These are phyloP conservation scores for Bisporella sp. DNA, from an alignment of 2,329 filamentous ascomycete genomes.

Conservation along the genomic window DNA sequence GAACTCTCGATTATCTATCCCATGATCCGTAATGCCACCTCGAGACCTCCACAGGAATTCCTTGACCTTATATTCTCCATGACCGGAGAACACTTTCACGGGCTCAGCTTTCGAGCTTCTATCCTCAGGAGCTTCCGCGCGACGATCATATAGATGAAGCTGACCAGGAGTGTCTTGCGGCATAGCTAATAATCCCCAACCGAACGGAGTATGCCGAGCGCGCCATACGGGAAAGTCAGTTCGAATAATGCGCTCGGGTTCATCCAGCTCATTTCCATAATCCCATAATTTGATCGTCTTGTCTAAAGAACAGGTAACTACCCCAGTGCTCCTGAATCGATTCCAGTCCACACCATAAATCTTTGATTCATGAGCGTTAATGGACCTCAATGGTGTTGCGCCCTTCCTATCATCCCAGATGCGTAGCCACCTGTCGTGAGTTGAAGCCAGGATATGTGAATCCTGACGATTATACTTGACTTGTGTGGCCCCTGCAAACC, in stretches of 20 bases:
- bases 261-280: conserved; percentile 54
- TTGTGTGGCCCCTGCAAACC: conserved; percentile 88
- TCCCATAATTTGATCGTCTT: conserved; percentile 94
- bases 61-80: conserved; percentile 63
- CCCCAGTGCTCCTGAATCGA: conserved; percentile 60
- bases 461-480: conserved; percentile 92
- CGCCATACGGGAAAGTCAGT: conserved; percentile 88
- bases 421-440: conserved; percentile 79
- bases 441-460: conserved; percentile 79
- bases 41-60: conserved; percentile 87
- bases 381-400: conserved; percentile 71
- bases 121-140: conserved; percentile 36
- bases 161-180: conserved; percentile 82
- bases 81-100: conserved; percentile 52
- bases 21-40: conserved; percentile 56
- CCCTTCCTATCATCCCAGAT: conserved; percentile 87
- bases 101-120: conserved; percentile 40
- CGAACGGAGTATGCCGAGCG: conserved; percentile 86
- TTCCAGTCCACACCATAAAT: conserved; percentile 97
- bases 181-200: conserved; percentile 80
- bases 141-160: conserved; percentile 75
- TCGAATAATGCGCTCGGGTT: conserved; percentile 68
- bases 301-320: conserved; percentile 86
- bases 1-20: conserved; percentile 79
- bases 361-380: conserved; percentile 83